Conservation (phyloP, 177 flowering plant species). For the Vitis hybrid region DNA sequence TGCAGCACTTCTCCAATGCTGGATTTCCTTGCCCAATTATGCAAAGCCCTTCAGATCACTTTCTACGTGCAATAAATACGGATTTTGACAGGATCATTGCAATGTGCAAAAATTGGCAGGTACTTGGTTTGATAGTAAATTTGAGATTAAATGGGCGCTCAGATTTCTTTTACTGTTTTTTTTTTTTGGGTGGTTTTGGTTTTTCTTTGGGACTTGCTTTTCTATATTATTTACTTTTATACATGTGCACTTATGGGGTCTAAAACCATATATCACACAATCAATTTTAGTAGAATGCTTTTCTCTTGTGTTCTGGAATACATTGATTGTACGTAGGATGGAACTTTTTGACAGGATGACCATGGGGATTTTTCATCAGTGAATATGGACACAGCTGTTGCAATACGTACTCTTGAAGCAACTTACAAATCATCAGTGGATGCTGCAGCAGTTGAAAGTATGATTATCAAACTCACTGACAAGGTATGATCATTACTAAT, state of each 20-base stretch:
- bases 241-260: not conserved
- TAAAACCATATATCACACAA: not conserved
- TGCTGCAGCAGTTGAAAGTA: conserved; percentile 89
- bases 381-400: conserved; percentile 99
- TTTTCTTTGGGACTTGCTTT: not conserved
- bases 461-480: conserved; percentile 79
- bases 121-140: conserved; percentile 18
- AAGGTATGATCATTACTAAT: conserved; percentile 45
- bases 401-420: conserved; percentile 98
- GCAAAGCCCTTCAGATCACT: conserved; percentile 99
- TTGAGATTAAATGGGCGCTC: not conserved
- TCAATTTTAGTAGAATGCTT: not conserved
- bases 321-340: not conserved
- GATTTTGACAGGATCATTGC: conserved; percentile 97
- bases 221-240: not conserved
- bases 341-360: conserved; percentile 70
- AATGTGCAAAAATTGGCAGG: conserved; percentile 99
- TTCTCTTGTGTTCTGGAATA: not conserved
- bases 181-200: not conserved
- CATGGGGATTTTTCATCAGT: conserved; percentile 95
- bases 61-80: conserved; percentile 93
- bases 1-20: conserved; percentile 98
- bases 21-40: conserved; percentile 99
- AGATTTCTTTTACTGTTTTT: not conserved
- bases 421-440: conserved; percentile 93